These are phyloP conservation scores for Colletotrichum navitas DNA, from an alignment of 2,329 filamentous ascomycete species.

Conservation along the genomic window DNA sequence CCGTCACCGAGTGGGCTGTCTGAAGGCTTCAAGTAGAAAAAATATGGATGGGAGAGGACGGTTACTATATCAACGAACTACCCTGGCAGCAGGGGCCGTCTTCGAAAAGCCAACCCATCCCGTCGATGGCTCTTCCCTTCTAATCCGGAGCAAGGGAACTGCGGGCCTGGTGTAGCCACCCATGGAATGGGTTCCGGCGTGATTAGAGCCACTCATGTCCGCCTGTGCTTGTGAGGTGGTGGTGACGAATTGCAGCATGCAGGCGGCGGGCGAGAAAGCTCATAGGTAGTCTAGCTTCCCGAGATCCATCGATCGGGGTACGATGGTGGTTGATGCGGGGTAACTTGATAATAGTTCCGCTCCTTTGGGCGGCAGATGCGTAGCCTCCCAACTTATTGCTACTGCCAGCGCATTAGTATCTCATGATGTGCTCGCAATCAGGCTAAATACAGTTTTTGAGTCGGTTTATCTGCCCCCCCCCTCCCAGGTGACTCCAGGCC, in stretches of 20 bases:
- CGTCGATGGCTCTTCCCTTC: slow-evolving; percentile 4
- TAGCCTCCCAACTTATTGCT: neutral
- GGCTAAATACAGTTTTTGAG: slow-evolving; percentile 24
- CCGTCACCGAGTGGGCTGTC: neutral
- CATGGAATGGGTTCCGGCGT: slow-evolving; percentile 2
- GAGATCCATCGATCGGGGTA: slow-evolving; percentile 8
- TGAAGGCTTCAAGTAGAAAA: neutral
- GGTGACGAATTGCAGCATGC: slow-evolving; percentile 13
- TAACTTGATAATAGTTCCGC: slow-evolving; percentile 23
- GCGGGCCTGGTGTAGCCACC: slow-evolving; percentile 24
- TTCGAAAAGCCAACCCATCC: slow-evolving; percentile 14
- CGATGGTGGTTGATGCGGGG: slow-evolving; percentile 23
- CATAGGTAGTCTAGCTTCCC: neutral
- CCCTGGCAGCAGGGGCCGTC: neutral
- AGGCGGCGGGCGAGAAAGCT: slow-evolving; percentile 4
- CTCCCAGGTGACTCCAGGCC: neutral
- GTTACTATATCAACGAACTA: neutral
- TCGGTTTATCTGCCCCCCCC: neutral
- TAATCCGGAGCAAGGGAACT: slow-evolving; percentile 11
- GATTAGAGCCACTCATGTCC: neutral
- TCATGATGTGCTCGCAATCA: slow-evolving; percentile 11
- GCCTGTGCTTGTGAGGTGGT: neutral
- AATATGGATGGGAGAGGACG: neutral
- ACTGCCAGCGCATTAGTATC: neutral
- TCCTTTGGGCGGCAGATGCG: neutral